Conservation (phyloP, 139 green algal genomes). For the Auxenochlorella pyrenoidosa region DNA sequence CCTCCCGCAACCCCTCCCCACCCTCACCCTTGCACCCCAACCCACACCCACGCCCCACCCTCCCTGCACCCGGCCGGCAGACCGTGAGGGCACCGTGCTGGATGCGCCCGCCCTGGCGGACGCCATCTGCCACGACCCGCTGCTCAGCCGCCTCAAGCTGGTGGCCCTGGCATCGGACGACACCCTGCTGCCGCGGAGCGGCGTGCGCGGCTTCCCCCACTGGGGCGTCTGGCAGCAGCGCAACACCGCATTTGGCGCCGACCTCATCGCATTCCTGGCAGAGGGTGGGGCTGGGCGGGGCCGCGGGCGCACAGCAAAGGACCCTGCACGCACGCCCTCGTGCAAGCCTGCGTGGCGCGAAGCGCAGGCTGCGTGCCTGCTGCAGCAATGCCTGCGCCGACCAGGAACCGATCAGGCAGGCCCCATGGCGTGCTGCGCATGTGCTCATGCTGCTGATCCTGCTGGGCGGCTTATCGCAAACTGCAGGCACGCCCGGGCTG, state of each 20-base stretch:
- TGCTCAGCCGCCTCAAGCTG: slow-evolving; percentile 53
- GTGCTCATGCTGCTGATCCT: too few species aligned
- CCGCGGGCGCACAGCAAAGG: too few species aligned
- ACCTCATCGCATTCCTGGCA: slow-evolving; percentile 37
- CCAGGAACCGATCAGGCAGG: too few species aligned
- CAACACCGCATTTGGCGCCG: slow-evolving; percentile 46
- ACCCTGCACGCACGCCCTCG: too few species aligned
- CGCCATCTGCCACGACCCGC: slow-evolving; percentile 64
- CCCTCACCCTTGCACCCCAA: neutral
- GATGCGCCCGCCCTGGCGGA: slow-evolving; percentile 79
- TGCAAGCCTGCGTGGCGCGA: neutral
- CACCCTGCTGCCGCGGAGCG: slow-evolving; percentile 53
- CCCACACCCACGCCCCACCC: neutral
- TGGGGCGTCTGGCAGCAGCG: slow-evolving; percentile 59
- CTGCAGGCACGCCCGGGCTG: slow-evolving; percentile 17
- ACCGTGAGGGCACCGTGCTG: slow-evolving; percentile 64
- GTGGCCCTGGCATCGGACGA: slow-evolving; percentile 54
- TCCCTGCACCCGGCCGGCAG: slow-evolving; percentile 22
- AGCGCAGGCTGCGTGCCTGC: neutral
- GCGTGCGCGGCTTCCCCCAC: slow-evolving; percentile 65
- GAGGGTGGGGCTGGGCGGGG: slow-evolving; percentile 20
- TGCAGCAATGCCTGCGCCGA: neutral
- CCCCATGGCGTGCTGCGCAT: too few species aligned
- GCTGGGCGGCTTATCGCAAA: too few species aligned
- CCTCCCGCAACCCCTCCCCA: neutral